These are phyloP conservation scores for Sarcodon aspratus DNA, from an alignment of 768 basidiomycete genomes.

Conservation along the genomic window DNA sequence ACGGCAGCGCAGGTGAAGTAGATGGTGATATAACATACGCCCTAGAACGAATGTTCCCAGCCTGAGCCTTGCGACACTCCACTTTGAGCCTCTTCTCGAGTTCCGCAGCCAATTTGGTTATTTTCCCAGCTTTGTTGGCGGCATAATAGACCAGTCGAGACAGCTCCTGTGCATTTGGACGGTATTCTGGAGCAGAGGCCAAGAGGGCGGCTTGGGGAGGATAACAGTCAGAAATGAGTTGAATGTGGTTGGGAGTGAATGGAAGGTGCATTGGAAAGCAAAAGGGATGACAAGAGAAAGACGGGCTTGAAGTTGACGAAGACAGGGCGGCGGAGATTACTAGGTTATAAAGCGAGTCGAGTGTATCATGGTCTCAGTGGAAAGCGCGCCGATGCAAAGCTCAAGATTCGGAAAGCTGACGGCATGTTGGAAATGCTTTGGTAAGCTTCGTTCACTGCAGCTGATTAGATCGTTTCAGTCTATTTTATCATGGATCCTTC, in stretches of 20 bases:
- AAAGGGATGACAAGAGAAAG: constrained; percentile 3
- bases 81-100: constrained; percentile 60
- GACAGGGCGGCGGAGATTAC: background rate
- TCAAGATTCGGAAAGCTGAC: no score
- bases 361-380: no score
- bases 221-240: constrained; percentile 78
- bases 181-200: constrained; percentile 66
- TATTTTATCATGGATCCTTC: background rate
- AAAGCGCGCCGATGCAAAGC: no score
- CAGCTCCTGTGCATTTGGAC: constrained; percentile 76
- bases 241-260: constrained; percentile 78
- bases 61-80: constrained; percentile 58
- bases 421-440: background rate
- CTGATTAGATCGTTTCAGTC: background rate
- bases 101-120: constrained; percentile 65
- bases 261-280: constrained; percentile 43
- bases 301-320: constrained; percentile 1
- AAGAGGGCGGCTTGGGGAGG: constrained; percentile 66
- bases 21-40: constrained; percentile 42
- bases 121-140: constrained; percentile 71
- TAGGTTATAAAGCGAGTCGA: background rate
- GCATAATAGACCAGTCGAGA: constrained; percentile 83
- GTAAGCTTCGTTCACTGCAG: background rate
- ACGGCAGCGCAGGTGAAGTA: constrained; percentile 1
- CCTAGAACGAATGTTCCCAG: constrained; percentile 67